Conservation (phyloP, 2,329 filamentous ascomycete species). For the Orbilia brochopaga region DNA sequence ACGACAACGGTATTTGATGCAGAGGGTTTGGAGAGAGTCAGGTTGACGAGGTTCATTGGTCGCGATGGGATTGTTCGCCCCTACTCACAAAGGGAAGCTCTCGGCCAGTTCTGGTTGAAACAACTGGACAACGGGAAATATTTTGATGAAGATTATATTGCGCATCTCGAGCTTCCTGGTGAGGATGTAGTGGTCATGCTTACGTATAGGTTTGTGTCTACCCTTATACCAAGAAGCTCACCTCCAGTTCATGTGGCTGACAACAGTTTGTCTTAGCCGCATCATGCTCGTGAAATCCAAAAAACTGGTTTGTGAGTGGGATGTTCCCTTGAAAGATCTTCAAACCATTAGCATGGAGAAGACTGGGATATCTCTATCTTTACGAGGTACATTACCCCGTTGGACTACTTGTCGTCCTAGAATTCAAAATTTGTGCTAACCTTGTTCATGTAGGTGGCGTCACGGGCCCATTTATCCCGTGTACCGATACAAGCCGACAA, state of each 20-base stretch:
- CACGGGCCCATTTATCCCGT: slow-evolving; percentile 46
- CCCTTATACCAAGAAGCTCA: slow-evolving; percentile 56
- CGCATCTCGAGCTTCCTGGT: slow-evolving; percentile 86
- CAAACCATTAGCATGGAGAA: slow-evolving; percentile 97
- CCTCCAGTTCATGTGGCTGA: neutral
- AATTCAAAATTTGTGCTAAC: neutral
- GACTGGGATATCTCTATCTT: slow-evolving; percentile 84
- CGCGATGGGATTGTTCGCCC: slow-evolving; percentile 91
- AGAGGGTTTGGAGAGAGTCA: slow-evolving; percentile 89
- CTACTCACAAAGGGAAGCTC: slow-evolving; percentile 90
- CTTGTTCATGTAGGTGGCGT: slow-evolving; percentile 27
- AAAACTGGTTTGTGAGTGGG: slow-evolving; percentile 89
- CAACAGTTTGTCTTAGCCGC: slow-evolving; percentile 58
- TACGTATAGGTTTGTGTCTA: slow-evolving; percentile 67
- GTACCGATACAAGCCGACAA: slow-evolving; percentile 41
- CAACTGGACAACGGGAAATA: slow-evolving; percentile 96
- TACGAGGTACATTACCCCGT: slow-evolving; percentile 88
- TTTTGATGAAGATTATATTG: slow-evolving; percentile 97
- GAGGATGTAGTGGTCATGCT: slow-evolving; percentile 91
- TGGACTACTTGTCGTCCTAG: slow-evolving; percentile 89
- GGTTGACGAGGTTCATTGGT: slow-evolving; percentile 89
- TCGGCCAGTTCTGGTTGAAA: slow-evolving; percentile 98
- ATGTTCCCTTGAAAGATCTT: slow-evolving; percentile 91
- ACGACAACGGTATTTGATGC: slow-evolving; percentile 98
- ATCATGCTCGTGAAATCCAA: slow-evolving; percentile 90